These are phyloP conservation scores for Sugiyamaella xylanicola DNA, from an alignment of 1,139 yeast genomes.

Conservation along the genomic window DNA sequence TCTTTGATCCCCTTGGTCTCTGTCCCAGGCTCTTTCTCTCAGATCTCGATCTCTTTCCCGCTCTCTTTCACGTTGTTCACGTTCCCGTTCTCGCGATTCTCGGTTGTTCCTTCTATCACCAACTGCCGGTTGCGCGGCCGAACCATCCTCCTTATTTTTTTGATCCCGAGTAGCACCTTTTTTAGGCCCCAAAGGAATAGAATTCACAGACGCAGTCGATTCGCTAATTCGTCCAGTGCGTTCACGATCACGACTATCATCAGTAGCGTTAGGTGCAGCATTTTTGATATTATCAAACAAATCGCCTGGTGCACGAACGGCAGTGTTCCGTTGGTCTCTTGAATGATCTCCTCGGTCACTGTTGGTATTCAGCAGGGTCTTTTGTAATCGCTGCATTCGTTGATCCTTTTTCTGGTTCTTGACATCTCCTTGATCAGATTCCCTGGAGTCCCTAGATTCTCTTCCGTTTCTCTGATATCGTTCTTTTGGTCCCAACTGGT, in stretches of 20 bases:
- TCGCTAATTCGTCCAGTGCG: conserved; percentile 1
- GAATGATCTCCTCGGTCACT: conserved; percentile 8
- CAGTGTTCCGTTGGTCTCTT: conserved; percentile 11
- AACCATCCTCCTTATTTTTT: conserved; percentile 1
- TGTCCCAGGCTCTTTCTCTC: not conserved
- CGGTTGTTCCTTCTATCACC: conserved; percentile 14
- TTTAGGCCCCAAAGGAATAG: conserved; percentile 16
- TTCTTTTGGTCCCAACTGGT: conserved; percentile 17
- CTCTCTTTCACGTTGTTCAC: conserved; percentile 19
- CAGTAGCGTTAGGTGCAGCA: too few relatives aligned
- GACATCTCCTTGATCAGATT: conserved; percentile 4
- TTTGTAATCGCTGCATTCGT: conserved; percentile 10
- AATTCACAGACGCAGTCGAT: conserved; percentile 4
- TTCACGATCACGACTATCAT: not conserved
- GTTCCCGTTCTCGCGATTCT: conserved; percentile 21
- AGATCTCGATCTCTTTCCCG: conserved; percentile 3
- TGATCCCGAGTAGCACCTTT: conserved; percentile 1
- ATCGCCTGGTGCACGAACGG: not conserved
- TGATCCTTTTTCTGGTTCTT: conserved; percentile 12
- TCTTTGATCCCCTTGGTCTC: not conserved
- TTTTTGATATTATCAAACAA: not conserved
- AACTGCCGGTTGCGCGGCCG: not conserved
- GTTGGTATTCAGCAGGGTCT: conserved; percentile 3
- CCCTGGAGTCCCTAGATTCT: conserved; percentile 10
- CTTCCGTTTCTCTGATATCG: conserved; percentile 13